Conservation (phyloP, 2,329 filamentous ascomycete genomes). For the Aspergillus uvarum region DNA sequence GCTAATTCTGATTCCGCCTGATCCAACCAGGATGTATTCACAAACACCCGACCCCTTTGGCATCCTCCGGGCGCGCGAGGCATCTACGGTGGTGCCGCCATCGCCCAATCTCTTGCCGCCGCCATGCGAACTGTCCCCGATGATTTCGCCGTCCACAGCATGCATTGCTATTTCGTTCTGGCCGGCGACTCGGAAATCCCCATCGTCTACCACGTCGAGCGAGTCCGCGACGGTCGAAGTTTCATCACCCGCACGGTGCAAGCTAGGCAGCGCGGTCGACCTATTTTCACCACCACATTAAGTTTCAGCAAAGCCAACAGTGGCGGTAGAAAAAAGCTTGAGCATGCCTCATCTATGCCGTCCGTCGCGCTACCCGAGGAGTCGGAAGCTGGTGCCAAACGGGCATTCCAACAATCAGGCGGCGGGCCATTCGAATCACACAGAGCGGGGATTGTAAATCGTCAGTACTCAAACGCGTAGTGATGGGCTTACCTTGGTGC, state of each 20-base stretch:
- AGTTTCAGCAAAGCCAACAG: constrained; percentile 71
- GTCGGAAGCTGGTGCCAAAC: constrained; percentile 28
- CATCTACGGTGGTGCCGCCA: constrained; percentile 89
- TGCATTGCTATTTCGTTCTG: constrained; percentile 98
- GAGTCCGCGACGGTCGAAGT: constrained; percentile 83
- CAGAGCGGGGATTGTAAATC: constrained; percentile 57
- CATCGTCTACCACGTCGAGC: constrained; percentile 91
- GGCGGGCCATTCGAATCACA: constrained; percentile 60
- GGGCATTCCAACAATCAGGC: constrained; percentile 28
- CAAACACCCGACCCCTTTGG: constrained; percentile 88
- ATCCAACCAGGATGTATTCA: constrained; percentile 74
- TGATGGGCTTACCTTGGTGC: not conserved
- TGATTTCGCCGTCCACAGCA: constrained; percentile 84
- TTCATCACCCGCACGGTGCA: constrained; percentile 96
- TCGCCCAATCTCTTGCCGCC: constrained; percentile 85
- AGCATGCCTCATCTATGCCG: constrained; percentile 66
- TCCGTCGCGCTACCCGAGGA: constrained; percentile 47
- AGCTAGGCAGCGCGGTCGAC: constrained; percentile 79
- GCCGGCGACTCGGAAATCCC: constrained; percentile 82
- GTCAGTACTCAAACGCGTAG: constrained; percentile 30
- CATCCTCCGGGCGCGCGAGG: constrained; percentile 88
- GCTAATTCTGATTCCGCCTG: constrained; percentile 1
- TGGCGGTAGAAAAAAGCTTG: constrained; percentile 54
- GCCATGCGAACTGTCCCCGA: constrained; percentile 81
- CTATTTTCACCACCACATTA: constrained; percentile 94